Base-by-base conservation (phyloP, 352 stramenopile species). In the Phytophthora pseudosyringae region DNA sequence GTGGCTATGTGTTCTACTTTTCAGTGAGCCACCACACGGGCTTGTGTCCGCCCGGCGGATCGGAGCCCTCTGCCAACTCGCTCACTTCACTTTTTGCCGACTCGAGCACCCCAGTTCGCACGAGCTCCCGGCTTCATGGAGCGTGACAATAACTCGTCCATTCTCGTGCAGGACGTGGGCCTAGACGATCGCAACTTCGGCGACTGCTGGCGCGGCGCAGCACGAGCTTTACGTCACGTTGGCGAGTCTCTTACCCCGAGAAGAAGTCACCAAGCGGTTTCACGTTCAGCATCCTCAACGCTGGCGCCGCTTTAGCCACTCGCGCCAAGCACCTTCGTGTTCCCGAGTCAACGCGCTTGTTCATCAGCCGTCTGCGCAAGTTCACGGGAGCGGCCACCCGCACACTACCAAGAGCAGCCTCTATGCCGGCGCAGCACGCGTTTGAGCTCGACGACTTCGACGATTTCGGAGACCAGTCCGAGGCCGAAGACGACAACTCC, bases 321-420 rank as follows among this genome's bases (percentile, higher is more conserved):
- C 43, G 43, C 16, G 43, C 44, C 32, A 72, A 68, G 32, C 64
- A 72, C 28, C 38, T 71, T 29, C 36, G 21, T 12, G 51, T 71
- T 9, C 35, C 26, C n/a, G 26, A 56, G 9, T 38, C 50, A 5
- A 64, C 31, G 10, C 16, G 38, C 25, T 48, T 45, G 26, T 25
- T 33, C 9, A 16, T 68, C 32, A 36, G 21, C 2, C 48, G 47
- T 13, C 29, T 64, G 8, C 44, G 57, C 25, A 54, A 52, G 6
- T 35, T 49, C 48, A 59, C 43, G 21, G 25, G 45, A 5, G 53
- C 53, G 26, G 4, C 32, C 15, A 47, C 29, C 7, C 36, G 51
- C 3, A 26, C 28, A 16, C 26, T 67, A 4, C 26, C 56, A 15
- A 44, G 36, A 49, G 41, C 56, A 47, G 29, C 38, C 33, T 63